A percentile compares a stretch with the other conserved stretches of the same genome.
phyloP scores from a whole-genome alignment of 768 basidiomycete genomes.

The Leccinum rimulosum region DNA sequence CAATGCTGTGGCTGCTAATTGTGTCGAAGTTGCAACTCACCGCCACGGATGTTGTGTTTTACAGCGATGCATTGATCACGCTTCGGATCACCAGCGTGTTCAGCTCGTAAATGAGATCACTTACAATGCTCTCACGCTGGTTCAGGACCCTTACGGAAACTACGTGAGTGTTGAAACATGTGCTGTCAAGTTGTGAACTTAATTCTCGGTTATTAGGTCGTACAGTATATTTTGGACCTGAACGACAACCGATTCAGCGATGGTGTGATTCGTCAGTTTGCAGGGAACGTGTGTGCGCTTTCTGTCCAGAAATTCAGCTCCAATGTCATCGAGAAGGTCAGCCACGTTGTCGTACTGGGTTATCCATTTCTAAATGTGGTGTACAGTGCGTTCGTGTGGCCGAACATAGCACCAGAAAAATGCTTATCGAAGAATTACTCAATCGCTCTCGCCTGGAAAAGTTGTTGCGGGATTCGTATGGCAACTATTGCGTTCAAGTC shows the following conservation, averaged over 20 bases:
- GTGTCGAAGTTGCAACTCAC: slow-evolving; percentile 97
- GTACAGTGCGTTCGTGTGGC: slow-evolving; percentile 84
- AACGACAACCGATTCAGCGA: slow-evolving; percentile 99
- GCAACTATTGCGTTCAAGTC: slow-evolving; percentile 93
- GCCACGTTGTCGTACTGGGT: slow-evolving; percentile 1
- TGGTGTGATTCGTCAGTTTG: slow-evolving; percentile 94
- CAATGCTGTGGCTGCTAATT: slow-evolving; percentile 97
- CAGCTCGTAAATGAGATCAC: slow-evolving; percentile 99
- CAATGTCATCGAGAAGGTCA: slow-evolving; percentile 95
- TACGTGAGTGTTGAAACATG: slow-evolving; percentile 51
- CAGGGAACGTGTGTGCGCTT: slow-evolving; percentile 95
- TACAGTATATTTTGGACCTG: slow-evolving; percentile 97
- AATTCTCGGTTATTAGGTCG: slow-evolving; percentile 53
- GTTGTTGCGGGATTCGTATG: slow-evolving; percentile 92
- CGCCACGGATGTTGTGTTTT: slow-evolving; percentile 98
- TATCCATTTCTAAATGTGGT: neutral
- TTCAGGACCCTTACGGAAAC: slow-evolving; percentile 96
- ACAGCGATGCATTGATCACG: slow-evolving; percentile 97
- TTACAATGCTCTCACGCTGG: slow-evolving; percentile 94
- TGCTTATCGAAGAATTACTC: slow-evolving; percentile 91
- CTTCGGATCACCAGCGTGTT: slow-evolving; percentile 90
- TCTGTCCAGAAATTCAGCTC: slow-evolving; percentile 99
- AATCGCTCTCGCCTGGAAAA: slow-evolving; percentile 96
- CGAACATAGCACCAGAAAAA: slow-evolving; percentile 90
- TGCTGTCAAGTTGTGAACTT: neutral